Base-by-base conservation (phyloP, 2,329 filamentous ascomycete species). In the Penicillium sp. region DNA sequence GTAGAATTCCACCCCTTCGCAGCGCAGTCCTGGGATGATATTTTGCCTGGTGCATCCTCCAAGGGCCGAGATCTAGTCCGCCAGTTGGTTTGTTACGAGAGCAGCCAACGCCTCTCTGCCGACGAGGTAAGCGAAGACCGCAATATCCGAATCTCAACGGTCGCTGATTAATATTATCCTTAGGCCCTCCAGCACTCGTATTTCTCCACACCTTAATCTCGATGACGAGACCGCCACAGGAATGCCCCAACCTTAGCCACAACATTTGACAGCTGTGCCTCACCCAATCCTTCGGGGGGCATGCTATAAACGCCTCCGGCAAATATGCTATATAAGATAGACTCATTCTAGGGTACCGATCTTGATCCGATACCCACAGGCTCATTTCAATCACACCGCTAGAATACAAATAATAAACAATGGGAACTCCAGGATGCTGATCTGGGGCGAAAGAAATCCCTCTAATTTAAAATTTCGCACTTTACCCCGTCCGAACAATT, bases 1-100 rank as follows among this genome's bases (percentile, higher is more conserved):
- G 84, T 89, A 69, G 75, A 92, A 72, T 99, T 96, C 75, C 83
- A 86, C 40, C 79, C 85, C 14, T 97, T 96, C 68, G 82, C 86
- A 4, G 73, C 79, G 0, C 82, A 82, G 60, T 59, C 77, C 0
- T 97, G 92, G 92, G 79, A 84, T 1, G 81, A 83, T 1, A 78
- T 97, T 18, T 75, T 97, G 41, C 84, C 85, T 0, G 80, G 78
- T 5, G 81, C 85, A 0, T 81, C 85, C 26, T 72, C 78, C 0
- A 75, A 77, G 14, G 88, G 85, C 26, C 80, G 83, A 55, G 82
- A 89, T 58, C 75, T 97, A 31, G 84, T 95, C 9, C 79, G 78
- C 37, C 78, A 76, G 5, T 72, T 96, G 59, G 82, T 99, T 12
- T 79, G 80, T 44, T 99, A 89, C 74, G 86, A 96, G 69, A 88